Evolutionary conservation across 1,284 basidiomycete species (phyloP).

Genomic region (Golubevia sp.): DNA sequence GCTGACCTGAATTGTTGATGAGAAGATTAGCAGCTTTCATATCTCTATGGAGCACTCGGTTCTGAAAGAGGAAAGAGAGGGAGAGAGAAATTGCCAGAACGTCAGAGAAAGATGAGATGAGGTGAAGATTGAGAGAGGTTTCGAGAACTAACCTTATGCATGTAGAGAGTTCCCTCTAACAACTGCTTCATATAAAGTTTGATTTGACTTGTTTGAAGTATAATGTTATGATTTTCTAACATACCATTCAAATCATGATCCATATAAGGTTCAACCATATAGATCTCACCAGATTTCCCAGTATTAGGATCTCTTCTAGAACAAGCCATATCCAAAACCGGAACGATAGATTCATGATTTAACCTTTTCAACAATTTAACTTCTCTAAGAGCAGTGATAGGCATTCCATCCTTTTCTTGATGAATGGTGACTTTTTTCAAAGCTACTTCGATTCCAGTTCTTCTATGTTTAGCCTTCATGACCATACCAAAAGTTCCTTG

Average conservation of each 20-base stretch:
- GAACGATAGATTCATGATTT: constrained; percentile 46
- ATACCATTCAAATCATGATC: constrained; percentile 59
- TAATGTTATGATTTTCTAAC: constrained; percentile 41
- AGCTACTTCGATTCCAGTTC: constrained; percentile 45
- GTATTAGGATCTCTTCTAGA: not conserved
- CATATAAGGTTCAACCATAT: constrained; percentile 62
- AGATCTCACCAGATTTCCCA: constrained; percentile 47
- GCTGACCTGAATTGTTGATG: constrained; percentile 55
- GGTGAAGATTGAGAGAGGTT: not conserved
- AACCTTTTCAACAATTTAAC: constrained; percentile 57
- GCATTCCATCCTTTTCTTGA: constrained; percentile 55
- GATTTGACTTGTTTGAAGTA: constrained; percentile 48
- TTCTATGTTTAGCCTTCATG: constrained; percentile 39
- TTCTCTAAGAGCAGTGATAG: constrained; percentile 56
- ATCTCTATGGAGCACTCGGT: constrained; percentile 55
- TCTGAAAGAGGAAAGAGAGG: constrained; percentile 16
- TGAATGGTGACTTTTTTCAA: constrained; percentile 58
- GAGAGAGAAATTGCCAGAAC: not conserved
- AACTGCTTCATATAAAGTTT: constrained; percentile 61
- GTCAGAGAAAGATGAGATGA: not conserved
- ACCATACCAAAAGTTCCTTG: constrained; percentile 29
- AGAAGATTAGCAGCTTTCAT: constrained; percentile 60
- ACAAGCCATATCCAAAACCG: constrained; percentile 58
- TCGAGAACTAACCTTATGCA: constrained; percentile 27
- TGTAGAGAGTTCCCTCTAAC: constrained; percentile 52